Evolutionary conservation across 2,329 filamentous ascomycete species (phyloP).

Genomic region (Claviceps sp.): DNA sequence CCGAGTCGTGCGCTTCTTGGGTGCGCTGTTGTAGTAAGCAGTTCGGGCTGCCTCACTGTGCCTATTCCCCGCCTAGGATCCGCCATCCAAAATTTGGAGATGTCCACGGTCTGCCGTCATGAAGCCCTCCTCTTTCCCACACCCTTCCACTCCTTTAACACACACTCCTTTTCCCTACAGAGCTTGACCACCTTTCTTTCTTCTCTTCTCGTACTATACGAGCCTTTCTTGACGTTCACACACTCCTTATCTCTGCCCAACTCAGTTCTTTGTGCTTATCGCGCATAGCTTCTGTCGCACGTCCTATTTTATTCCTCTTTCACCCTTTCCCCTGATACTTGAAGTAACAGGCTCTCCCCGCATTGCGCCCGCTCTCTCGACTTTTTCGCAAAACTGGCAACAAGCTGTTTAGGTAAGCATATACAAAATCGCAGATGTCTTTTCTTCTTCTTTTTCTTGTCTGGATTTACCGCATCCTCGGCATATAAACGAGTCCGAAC

Average conservation of each 20-base stretch:
- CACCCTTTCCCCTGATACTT: neutral
- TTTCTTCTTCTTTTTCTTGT: neutral
- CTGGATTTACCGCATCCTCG: neutral
- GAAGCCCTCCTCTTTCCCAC: neutral
- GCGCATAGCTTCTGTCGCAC: neutral
- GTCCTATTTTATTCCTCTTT: neutral
- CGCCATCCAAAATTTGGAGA: neutral
- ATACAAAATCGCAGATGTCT: neutral
- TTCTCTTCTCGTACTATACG: neutral
- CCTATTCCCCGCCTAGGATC: neutral
- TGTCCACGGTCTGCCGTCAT: neutral
- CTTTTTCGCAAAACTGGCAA: neutral
- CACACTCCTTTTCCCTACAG: neutral
- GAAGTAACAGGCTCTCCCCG: neutral
- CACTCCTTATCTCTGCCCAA: neutral
- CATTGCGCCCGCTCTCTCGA: neutral
- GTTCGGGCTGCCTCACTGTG: neutral
- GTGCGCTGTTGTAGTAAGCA: neutral
- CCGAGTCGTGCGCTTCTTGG: neutral
- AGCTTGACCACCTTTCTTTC: neutral
- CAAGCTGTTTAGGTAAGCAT: neutral
- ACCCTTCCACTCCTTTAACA: neutral
- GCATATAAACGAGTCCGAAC: neutral
- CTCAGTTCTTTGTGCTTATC: constrained; percentile 2
- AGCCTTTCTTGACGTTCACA: neutral